These are phyloP conservation scores for Penicillium sp. DNA, from an alignment of 2,329 filamentous ascomycete species.

Conservation along the genomic window DNA sequence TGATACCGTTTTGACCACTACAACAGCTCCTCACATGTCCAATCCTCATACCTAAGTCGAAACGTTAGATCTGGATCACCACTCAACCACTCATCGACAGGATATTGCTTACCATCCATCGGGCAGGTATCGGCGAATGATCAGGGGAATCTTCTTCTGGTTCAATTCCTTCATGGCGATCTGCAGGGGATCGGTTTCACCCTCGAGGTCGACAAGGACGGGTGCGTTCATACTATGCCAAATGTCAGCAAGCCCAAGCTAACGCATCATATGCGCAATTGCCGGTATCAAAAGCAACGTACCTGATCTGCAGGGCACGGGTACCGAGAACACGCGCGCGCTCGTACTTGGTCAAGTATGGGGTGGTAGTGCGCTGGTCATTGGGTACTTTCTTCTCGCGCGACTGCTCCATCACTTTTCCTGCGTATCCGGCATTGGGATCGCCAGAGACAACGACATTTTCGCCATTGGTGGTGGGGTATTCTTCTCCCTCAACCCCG, in stretches of 20 bases:
- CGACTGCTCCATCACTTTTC: conserved; percentile 50
- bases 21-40: conserved; percentile 93
- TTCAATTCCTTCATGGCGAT: conserved; percentile 95
- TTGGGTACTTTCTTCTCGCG: conserved; percentile 81
- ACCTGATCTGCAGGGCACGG: conserved; percentile 91
- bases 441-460: conserved; percentile 43
- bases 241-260: conserved; percentile 19
- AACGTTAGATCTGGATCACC: conserved; percentile 9
- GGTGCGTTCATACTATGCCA: conserved; percentile 81
- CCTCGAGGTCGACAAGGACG: conserved; percentile 89
- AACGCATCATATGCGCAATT: conserved; percentile 67
- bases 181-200: conserved; percentile 92
- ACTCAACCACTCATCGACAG: background rate
- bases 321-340: conserved; percentile 86
- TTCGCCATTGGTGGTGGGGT: conserved; percentile 34
- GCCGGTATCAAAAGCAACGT: conserved; percentile 47
- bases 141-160: conserved; percentile 96
- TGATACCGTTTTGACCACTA: conserved; percentile 23
- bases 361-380: conserved; percentile 80
- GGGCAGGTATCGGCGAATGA: conserved; percentile 88
- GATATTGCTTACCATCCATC: conserved; percentile 74
- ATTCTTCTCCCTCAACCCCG: conserved; percentile 43
- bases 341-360: conserved; percentile 99
- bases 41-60: conserved; percentile 76
- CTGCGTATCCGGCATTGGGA: conserved; percentile 40